Percentiles rank a stretch among this genome's conserved stretches.
Evolutionary conservation across 257 asterid genomes (phyloP).

Genomic region (Nicotiana obtusifolia): DNA sequence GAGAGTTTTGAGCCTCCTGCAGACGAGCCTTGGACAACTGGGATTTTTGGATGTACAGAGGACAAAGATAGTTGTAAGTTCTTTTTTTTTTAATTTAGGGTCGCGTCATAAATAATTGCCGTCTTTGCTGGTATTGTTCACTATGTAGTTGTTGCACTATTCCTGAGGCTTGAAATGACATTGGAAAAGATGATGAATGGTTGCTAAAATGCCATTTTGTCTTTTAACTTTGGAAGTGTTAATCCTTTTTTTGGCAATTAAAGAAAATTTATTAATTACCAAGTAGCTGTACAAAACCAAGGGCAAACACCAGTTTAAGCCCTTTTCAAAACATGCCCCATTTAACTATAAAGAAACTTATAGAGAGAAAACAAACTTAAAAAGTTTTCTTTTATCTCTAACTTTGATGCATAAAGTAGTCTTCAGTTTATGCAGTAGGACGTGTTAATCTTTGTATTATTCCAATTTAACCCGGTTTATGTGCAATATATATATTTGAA

Average conservation of each 20-base stretch:
- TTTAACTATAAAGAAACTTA: no score
- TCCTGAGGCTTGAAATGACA: not conserved
- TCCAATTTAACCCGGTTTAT: not conserved
- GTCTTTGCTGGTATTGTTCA: not conserved
- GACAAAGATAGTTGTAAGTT: slow-evolving; percentile 89
- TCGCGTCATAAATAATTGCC: not conserved
- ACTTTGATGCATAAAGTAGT: no score
- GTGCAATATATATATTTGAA: not conserved
- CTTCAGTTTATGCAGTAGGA: not conserved
- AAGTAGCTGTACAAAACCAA: no score
- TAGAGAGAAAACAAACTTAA: no score
- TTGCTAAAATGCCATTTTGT: not conserved
- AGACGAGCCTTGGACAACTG: slow-evolving; percentile 95
- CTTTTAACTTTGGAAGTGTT: not conserved
- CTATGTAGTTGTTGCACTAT: not conserved
- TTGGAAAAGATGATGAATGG: not conserved
- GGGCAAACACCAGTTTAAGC: no score
- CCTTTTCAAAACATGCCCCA: no score
- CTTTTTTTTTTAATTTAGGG: not conserved
- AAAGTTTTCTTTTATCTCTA: no score
- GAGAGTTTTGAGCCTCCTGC: slow-evolving; percentile 94
- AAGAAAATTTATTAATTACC: no score
- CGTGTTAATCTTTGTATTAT: not conserved
- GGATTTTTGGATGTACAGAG: slow-evolving; percentile 75
- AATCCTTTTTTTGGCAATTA: no score